A percentile compares a stretch with the other conserved stretches of the same genome.
phyloP scores from a whole-genome alignment of 1,139 yeast species.

The Protomyces arabidopsidicola region DNA sequence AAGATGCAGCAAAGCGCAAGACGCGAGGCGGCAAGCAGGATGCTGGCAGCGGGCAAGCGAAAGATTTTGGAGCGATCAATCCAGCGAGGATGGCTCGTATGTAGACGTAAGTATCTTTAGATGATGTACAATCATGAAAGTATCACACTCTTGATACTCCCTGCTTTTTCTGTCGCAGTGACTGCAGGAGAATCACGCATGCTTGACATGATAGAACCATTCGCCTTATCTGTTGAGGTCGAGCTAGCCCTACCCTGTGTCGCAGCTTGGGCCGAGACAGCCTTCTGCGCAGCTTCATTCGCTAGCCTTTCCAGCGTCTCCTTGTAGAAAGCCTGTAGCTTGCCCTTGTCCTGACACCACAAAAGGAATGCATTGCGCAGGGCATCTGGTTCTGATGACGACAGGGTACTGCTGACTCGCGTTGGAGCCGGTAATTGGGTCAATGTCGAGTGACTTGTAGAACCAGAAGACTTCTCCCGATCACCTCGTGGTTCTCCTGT shows the following conservation, averaged over 20 bases:
- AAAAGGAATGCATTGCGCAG: slow-evolving; percentile 15
- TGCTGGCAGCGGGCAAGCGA: neutral
- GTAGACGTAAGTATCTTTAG: neutral
- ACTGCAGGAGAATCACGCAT: neutral
- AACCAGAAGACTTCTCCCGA: neutral
- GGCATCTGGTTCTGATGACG: slow-evolving; percentile 17
- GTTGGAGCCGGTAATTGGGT: slow-evolving; percentile 12
- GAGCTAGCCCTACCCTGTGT: neutral
- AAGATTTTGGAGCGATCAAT: neutral
- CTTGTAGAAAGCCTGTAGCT: slow-evolving; percentile 9
- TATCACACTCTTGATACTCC: neutral
- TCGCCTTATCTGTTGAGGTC: neutral
- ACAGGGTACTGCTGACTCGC: slow-evolving; percentile 2
- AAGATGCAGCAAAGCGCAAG: slow-evolving; percentile 14
- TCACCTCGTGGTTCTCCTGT: slow-evolving; percentile 3
- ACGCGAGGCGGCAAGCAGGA: neutral
- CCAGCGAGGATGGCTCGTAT: neutral
- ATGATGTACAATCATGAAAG: neutral
- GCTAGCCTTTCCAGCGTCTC: slow-evolving; percentile 4
- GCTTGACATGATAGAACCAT: neutral
- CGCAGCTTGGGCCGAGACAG: neutral
- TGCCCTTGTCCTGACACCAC: slow-evolving; percentile 16
- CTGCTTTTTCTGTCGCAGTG: neutral
- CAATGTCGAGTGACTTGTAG: neutral
- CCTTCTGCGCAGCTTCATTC: neutral